Percentiles rank a stretch among this genome's conserved stretches.
phyloP scores from a whole-genome alignment of 495 filamentous ascomycete genomes.

The Monascus purpureus region DNA sequence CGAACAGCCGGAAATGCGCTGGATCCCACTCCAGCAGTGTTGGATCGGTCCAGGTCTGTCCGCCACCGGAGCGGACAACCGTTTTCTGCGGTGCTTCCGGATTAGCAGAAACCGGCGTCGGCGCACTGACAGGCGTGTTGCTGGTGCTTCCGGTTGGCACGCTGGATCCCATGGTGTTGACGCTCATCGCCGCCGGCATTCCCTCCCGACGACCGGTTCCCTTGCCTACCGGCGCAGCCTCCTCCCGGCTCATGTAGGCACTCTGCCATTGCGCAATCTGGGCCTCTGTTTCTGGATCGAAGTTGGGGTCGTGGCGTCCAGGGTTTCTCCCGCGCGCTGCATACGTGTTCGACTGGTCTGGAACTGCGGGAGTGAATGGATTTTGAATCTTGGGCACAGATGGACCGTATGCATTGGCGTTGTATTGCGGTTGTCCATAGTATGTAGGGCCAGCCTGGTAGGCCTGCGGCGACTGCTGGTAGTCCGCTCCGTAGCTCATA shows the following conservation, averaged over 20 bases:
- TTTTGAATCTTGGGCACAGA: conserved; percentile 68
- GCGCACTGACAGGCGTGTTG: conserved; percentile 21
- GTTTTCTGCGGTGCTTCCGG: conserved; percentile 40
- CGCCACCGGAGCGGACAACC: conserved; percentile 74
- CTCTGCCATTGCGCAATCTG: conserved; percentile 96
- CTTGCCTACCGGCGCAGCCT: conserved; percentile 16
- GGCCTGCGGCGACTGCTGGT: conserved; percentile 19
- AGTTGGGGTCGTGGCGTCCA: conserved; percentile 28
- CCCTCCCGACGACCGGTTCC: conserved; percentile 10
- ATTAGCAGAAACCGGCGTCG: conserved; percentile 30
- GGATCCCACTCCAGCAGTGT: conserved; percentile 93
- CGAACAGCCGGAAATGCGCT: conserved; percentile 83
- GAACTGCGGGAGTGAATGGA: conserved; percentile 59
- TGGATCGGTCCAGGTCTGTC: conserved; percentile 76
- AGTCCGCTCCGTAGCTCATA: conserved; percentile 20
- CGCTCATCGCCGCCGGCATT: conserved; percentile 16
- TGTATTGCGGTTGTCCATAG: conserved; percentile 37
- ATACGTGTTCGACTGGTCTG: conserved; percentile 19
- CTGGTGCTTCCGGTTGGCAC: conserved; percentile 20
- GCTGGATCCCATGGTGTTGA: conserved; percentile 30
- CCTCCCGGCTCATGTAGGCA: conserved; percentile 59
- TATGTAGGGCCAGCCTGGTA: conserved; percentile 35
- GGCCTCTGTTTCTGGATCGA: conserved; percentile 79
- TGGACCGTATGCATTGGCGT: conserved; percentile 37
- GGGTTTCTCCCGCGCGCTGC: conserved; percentile 19